Conservation (phyloP, 345 rosid species). For the Ricinus communis region DNA sequence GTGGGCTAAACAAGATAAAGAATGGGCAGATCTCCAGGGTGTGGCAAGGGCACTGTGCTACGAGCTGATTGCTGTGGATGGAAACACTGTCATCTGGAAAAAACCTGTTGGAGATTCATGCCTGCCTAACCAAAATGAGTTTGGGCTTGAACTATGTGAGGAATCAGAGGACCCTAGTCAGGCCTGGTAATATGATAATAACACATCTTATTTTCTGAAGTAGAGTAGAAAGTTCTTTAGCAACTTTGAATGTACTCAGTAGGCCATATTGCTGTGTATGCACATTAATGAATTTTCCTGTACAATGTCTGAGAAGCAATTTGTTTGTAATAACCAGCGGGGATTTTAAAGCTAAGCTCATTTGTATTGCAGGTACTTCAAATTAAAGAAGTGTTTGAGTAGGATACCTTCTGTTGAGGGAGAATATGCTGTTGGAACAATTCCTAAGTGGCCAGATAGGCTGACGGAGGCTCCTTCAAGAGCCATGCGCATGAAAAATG, state of each 20-base stretch:
- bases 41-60: slow-evolving; percentile 89
- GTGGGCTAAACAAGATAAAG: slow-evolving; percentile 97
- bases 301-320: background rate
- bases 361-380: slow-evolving; percentile 64
- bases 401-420: slow-evolving; percentile 58
- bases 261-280: background rate
- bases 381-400: slow-evolving; percentile 69
- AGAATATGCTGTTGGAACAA: slow-evolving; percentile 61
- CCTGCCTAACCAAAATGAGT: slow-evolving; percentile 68
- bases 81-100: slow-evolving; percentile 96
- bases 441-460: slow-evolving; percentile 84
- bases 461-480: slow-evolving; percentile 67
- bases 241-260: background rate
- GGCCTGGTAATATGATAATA: slow-evolving; percentile 67
- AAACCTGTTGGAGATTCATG: slow-evolving; percentile 78
- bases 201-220: slow-evolving; percentile 12
- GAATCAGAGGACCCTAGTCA: slow-evolving; percentile 61
- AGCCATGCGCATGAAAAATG: slow-evolving; percentile 63
- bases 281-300: slow-evolving; percentile 1
- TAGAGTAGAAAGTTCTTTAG: background rate
- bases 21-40: slow-evolving; percentile 97
- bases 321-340: background rate
- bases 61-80: slow-evolving; percentile 84
- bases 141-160: slow-evolving; percentile 69
- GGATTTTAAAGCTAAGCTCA: slow-evolving; percentile 9